A percentile compares a stretch with the other conserved stretches of the same genome.
These are phyloP conservation scores for Ascocoryne sarcoides DNA, from an alignment of 2,329 filamentous ascomycete species.

Conservation along the genomic window DNA sequence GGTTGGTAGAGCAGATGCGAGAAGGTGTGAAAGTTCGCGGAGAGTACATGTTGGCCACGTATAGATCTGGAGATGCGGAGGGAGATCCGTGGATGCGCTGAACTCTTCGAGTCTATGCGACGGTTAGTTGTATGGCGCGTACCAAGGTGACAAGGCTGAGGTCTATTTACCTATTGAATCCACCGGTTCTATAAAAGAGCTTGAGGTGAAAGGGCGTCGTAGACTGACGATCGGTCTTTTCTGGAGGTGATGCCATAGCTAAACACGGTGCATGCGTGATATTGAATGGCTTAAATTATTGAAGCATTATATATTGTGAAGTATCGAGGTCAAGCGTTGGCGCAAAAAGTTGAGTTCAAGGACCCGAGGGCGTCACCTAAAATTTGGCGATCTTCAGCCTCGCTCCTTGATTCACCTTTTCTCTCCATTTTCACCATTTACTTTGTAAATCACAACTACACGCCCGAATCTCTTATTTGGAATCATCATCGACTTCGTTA, in stretches of 20 bases:
- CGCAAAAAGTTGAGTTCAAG: conserved; percentile 11
- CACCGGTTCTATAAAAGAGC: conserved; percentile 69
- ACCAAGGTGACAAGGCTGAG: conserved; percentile 19
- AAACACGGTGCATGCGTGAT: conserved; percentile 3
- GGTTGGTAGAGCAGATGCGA: conserved; percentile 58
- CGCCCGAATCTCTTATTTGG: background rate
- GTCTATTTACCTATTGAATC: conserved; percentile 55
- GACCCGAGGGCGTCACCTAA: too few relatives aligned
- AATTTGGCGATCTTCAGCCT: too few relatives aligned
- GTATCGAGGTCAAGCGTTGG: conserved; percentile 7
- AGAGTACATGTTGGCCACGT: conserved; percentile 79
- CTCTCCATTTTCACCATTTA: too few relatives aligned
- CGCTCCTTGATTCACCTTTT: too few relatives aligned
- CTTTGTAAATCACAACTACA: too few relatives aligned
- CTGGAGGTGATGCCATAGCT: conserved; percentile 28
- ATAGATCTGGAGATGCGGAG: conserved; percentile 69
- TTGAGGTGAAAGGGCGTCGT: conserved; percentile 78
- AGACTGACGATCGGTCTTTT: conserved; percentile 55
- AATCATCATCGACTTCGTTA: background rate
- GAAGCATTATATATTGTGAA: conserved; percentile 7
- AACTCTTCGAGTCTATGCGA: conserved; percentile 65
- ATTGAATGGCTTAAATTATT: conserved; percentile 6
- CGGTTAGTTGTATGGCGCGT: conserved; percentile 2
- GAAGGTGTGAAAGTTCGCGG: conserved; percentile 68
- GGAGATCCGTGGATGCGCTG: conserved; percentile 42